Evolutionary conservation across 768 basidiomycete species (phyloP).

Genomic region (Dendrothele bispora): DNA sequence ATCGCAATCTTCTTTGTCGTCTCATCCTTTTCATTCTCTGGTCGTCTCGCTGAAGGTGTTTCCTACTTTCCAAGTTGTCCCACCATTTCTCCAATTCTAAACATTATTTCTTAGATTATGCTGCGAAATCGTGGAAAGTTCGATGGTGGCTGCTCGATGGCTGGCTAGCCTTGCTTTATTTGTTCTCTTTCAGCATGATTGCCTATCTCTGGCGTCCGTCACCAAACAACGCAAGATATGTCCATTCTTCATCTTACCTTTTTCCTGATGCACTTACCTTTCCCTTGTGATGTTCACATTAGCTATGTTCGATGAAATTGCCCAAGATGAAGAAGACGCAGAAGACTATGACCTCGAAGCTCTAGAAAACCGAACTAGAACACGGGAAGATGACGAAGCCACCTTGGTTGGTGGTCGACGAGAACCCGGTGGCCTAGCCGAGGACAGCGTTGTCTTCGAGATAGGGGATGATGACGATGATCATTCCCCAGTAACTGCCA

Average conservation of each 20-base stretch:
- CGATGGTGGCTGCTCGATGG: slow-evolving; percentile 98
- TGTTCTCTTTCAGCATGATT: slow-evolving; percentile 76
- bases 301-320: slow-evolving; percentile 94
- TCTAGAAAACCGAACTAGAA: slow-evolving; percentile 54
- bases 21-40: slow-evolving; percentile 88
- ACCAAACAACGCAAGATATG: slow-evolving; percentile 84
- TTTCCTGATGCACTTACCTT: slow-evolving; percentile 16
- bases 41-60: slow-evolving; percentile 86
- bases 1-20: slow-evolving; percentile 91
- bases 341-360: slow-evolving; percentile 90
- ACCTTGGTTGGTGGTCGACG: slow-evolving; percentile 67
- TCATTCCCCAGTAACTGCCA: slow-evolving; percentile 36
- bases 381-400: slow-evolving; percentile 61
- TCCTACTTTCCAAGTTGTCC: slow-evolving; percentile 15
- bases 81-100: not conserved
- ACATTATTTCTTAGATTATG: slow-evolving; percentile 62
- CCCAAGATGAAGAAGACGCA: slow-evolving; percentile 92
- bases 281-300: slow-evolving; percentile 55
- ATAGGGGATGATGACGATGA: slow-evolving; percentile 85
- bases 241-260: slow-evolving; percentile 17
- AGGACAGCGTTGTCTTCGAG: slow-evolving; percentile 84
- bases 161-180: slow-evolving; percentile 87
- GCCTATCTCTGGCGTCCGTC: slow-evolving; percentile 94
- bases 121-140: slow-evolving; percentile 83
- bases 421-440: slow-evolving; percentile 47